phyloP scores from a whole-genome alignment of 306 rosid species.

The Ziziphus jujuba region DNA sequence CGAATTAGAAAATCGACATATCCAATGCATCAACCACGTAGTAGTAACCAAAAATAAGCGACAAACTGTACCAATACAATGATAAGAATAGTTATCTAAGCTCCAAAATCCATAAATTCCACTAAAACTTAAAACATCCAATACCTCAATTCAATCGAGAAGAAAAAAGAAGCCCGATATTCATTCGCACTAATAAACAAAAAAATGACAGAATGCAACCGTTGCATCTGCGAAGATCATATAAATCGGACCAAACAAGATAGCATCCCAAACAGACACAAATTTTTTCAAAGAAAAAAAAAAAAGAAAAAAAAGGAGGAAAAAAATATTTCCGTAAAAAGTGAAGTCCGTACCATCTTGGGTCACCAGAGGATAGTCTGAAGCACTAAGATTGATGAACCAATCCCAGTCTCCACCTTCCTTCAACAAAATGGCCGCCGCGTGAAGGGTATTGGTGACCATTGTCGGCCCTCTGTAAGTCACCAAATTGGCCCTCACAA shows the following conservation, averaged over 20 bases:
- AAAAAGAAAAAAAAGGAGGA: background rate
- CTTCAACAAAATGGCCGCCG: conserved; percentile 64
- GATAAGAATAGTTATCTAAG: background rate
- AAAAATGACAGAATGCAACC: background rate
- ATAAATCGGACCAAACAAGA: background rate
- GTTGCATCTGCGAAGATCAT: background rate
- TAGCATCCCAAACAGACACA: background rate
- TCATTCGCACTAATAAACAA: background rate
- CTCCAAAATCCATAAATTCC: background rate
- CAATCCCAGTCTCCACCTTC: conserved; percentile 80
- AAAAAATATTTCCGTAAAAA: background rate
- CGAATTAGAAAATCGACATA: conserved; percentile 9
- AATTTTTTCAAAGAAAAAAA: background rate
- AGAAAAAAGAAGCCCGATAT: background rate
- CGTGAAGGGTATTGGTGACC: conserved; percentile 76
- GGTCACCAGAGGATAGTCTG: conserved; percentile 75
- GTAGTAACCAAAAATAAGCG: background rate
- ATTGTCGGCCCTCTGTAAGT: conserved; percentile 74
- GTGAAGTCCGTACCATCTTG: conserved; percentile 55
- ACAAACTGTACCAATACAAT: background rate
- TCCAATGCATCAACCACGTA: background rate
- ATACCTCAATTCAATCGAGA: conserved; percentile 1
- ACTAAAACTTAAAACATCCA: background rate
- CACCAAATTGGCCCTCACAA: conserved; percentile 66
- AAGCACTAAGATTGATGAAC: conserved; percentile 75